Base-by-base conservation (phyloP, 768 basidiomycete species). In the Podaxis sp. region DNA sequence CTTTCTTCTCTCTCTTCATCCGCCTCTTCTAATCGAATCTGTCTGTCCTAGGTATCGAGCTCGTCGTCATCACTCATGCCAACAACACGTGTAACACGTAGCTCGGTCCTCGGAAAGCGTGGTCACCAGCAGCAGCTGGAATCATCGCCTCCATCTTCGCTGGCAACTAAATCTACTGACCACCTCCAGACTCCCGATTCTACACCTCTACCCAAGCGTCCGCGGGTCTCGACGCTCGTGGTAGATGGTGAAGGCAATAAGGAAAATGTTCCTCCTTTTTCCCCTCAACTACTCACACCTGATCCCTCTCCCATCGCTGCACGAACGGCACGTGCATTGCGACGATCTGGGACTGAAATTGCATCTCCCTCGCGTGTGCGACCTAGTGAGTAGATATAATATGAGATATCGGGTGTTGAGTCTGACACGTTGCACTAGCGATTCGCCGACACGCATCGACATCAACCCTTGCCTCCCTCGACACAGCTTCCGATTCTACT, bases 261-360 rank as follows among this genome's bases (percentile, higher is more conserved):
- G 77, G 90, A 91, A 73, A 91, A 91, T 67, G 80, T 91, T 17
- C 87, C 89, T n/a, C 90, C 90, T 1, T 80, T 82, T 66, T 74
- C 72, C 51, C 65, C 69, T 36, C 78, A 82, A 51, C 64, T 71
- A 12, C 63, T 81, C 66, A 78, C 71, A 48, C 68, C 65, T 26
- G 70, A 76, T 30, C 57, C 71, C 6, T 73, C 78, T 24, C 76
- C 82, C 17, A 68, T 73, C 7, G 61, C 71, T 11, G 60, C 79
- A 4, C 77, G 84, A 62, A 73, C 77, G 17, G 68, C 78, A 28
- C 75, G 80, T 60, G 69, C 77, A 6, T 71, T 80, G 30, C 73
- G 79, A 54, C 77, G 78, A 48, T 74, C 70, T 24, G 67, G 71
- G n/a, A 75, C 77, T 15, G 77, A 81, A 58, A 60, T 72, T 13